phyloP scores from a whole-genome alignment of 2,329 filamentous ascomycete genomes.

The Epichloe scottii region DNA sequence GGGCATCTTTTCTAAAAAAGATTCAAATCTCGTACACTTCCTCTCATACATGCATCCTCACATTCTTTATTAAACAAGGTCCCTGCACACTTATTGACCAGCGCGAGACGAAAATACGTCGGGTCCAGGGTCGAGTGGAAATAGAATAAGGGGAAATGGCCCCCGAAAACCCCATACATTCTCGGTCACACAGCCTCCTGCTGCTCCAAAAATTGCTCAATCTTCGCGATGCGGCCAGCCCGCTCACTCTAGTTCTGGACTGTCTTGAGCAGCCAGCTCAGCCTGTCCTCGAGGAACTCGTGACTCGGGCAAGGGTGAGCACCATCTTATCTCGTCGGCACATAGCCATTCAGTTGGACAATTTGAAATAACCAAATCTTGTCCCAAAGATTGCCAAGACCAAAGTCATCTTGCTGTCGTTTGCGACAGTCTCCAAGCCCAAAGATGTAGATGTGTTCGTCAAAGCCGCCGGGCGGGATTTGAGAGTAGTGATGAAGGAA shows the following conservation, averaged over 20 bases:
- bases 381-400: constrained; percentile 42
- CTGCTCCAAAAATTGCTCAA: constrained; percentile 73
- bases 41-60: background rate
- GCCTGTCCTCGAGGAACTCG: constrained; percentile 61
- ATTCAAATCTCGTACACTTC: background rate
- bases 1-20: background rate
- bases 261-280: constrained; percentile 68
- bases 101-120: background rate
- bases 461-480: constrained; percentile 45
- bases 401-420: constrained; percentile 65
- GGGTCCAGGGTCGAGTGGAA: background rate
- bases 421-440: constrained; percentile 57
- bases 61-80: background rate
- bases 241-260: constrained; percentile 77
- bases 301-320: constrained; percentile 57
- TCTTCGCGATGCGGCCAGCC: constrained; percentile 66
- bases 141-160: constrained; percentile 32
- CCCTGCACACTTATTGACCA: background rate
- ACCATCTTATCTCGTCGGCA: background rate
- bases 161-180: constrained; percentile 47
- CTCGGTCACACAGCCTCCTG: constrained; percentile 72
- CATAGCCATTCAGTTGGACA: background rate
- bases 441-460: constrained; percentile 56
- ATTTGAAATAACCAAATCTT: background rate
- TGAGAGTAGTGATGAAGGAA: constrained; percentile 45